Percentiles rank a stretch among this genome's conserved stretches.
phyloP scores from a whole-genome alignment of 306 rosid species.

The Cyclanthera cordifolia region DNA sequence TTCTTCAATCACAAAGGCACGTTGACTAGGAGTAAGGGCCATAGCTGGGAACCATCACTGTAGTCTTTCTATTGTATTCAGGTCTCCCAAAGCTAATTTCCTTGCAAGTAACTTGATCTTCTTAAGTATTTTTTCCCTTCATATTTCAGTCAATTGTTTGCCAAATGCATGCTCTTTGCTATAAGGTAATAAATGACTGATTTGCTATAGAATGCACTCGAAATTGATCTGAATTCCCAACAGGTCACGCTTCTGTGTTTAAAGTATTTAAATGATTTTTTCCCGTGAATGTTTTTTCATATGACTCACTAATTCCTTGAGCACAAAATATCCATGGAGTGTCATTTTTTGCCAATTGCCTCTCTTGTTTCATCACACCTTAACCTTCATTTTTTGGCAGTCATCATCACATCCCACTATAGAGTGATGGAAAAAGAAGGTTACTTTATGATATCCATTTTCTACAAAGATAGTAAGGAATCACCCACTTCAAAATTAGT shows the following conservation, averaged over 20 bases:
- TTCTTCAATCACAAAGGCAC: not conserved
- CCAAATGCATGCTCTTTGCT: not conserved
- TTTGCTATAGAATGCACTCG: not conserved
- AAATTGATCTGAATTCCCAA: not conserved
- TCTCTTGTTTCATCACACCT: too few relatives aligned
- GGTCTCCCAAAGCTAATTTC: too few relatives aligned
- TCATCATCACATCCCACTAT: not conserved
- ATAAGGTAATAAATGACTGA: not conserved
- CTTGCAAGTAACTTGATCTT: not conserved
- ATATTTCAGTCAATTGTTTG: not conserved
- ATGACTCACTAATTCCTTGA: not conserved
- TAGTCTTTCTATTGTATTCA: too few relatives aligned
- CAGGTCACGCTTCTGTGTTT: not conserved
- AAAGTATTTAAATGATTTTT: not conserved
- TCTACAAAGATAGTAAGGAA: not conserved
- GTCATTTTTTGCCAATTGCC: too few relatives aligned
- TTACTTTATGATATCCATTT: not conserved
- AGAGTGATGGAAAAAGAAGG: not conserved
- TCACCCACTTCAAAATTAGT: too few relatives aligned
- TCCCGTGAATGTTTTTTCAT: not conserved
- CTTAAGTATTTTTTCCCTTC: not conserved
- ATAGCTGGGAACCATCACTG: not conserved
- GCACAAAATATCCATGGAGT: too few relatives aligned
- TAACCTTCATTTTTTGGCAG: not conserved
- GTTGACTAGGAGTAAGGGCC: not conserved